phyloP scores from a whole-genome alignment of 345 rosid species.

The Turritis glabra region DNA sequence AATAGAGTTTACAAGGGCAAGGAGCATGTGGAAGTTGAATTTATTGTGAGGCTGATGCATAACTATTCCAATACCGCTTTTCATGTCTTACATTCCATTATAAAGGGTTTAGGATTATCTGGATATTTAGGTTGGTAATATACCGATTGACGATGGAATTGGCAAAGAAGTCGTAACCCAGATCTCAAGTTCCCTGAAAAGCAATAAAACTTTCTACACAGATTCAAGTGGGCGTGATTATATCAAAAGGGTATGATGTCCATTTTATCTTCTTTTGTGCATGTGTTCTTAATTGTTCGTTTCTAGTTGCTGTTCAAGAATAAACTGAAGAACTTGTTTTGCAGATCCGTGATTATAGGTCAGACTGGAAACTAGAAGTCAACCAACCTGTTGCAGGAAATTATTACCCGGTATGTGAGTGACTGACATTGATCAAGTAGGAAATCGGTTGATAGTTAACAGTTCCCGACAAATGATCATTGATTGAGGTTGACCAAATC shows the following conservation, averaged over 20 bases:
- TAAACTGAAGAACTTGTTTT: conserved; percentile 9
- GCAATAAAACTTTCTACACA: conserved; percentile 68
- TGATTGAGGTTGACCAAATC: conserved; percentile 21
- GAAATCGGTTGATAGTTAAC: conserved; percentile 13
- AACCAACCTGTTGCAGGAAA: conserved; percentile 93
- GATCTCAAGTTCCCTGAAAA: conserved; percentile 57
- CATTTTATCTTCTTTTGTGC: not conserved
- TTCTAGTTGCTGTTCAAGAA: not conserved
- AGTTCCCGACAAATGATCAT: conserved; percentile 20
- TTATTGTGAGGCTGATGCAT: conserved; percentile 59
- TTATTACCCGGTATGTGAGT: conserved; percentile 80
- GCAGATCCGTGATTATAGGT: conserved; percentile 90
- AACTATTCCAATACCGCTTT: conserved; percentile 13
- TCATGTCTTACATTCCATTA: conserved; percentile 9
- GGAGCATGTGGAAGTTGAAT: conserved; percentile 96
- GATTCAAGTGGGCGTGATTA: conserved; percentile 89
- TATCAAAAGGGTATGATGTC: conserved; percentile 59
- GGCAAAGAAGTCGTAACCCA: conserved; percentile 80
- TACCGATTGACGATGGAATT: conserved; percentile 66
- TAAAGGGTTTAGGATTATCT: conserved; percentile 14
- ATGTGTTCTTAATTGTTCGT: not conserved
- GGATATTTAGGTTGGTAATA: conserved; percentile 59
- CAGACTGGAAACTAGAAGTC: conserved; percentile 94
- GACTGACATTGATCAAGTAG: not conserved
- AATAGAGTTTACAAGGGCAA: conserved; percentile 78